These are phyloP conservation scores for Halteria grandinella DNA, from an alignment of 73 alveolate genomes.

Conservation along the genomic window DNA sequence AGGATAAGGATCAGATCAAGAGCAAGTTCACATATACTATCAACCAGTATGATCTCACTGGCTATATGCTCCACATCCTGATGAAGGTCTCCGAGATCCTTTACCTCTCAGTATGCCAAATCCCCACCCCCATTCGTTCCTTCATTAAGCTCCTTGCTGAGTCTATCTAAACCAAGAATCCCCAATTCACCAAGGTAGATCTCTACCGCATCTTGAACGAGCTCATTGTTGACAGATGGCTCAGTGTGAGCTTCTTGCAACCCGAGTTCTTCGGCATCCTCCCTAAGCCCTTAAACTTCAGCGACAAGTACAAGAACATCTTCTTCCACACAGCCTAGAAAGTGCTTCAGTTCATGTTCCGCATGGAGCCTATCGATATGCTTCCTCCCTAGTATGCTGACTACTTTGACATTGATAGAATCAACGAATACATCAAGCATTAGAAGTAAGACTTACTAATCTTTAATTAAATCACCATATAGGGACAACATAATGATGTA, in stretches of 20 bases:
- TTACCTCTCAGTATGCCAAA: constrained; percentile 12
- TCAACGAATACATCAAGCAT: constrained; percentile 21
- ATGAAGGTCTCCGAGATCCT: constrained; percentile 34
- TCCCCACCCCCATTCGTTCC: constrained; percentile 24
- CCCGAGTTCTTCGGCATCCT: constrained; percentile 49
- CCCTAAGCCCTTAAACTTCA: constrained; percentile 40
- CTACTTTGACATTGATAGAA: constrained; percentile 26
- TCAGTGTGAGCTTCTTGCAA: constrained; percentile 6
- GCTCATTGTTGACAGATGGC: constrained; percentile 24
- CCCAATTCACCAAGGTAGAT: constrained; percentile 10
- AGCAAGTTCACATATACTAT: not conserved
- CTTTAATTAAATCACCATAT: not conserved
- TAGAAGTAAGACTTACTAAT: constrained; percentile 6
- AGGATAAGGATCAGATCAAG: not conserved
- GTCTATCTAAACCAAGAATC: constrained; percentile 5
- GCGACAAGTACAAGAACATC: constrained; percentile 4
- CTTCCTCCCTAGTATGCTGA: not conserved
- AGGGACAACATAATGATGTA: constrained; percentile 18
- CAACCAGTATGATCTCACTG: constrained; percentile 39
- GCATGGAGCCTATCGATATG: constrained; percentile 13
- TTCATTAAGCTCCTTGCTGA: constrained; percentile 25
- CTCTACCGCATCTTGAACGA: constrained; percentile 27
- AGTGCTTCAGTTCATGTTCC: constrained; percentile 19
- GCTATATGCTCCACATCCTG: constrained; percentile 37
- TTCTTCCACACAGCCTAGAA: constrained; percentile 23